phyloP scores from a whole-genome alignment of 176 grass and related monocot species.

The Aegilops tauschii region DNA sequence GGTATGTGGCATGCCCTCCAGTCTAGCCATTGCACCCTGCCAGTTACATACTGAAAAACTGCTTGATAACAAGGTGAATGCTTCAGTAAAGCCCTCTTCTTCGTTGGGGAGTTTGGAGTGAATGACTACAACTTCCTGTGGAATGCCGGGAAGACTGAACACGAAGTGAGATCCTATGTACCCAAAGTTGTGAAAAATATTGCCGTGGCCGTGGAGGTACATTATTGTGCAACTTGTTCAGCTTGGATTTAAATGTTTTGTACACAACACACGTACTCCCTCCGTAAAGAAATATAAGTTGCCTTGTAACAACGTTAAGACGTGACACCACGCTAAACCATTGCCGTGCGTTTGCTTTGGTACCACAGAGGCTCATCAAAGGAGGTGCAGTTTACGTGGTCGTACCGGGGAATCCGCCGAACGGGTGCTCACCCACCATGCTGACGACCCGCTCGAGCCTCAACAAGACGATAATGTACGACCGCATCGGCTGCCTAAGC shows the following conservation, averaged over 20 bases:
- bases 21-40: slow-evolving; percentile 12
- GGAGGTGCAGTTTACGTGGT: not conserved
- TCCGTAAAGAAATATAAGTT: no score
- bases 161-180: not conserved
- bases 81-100: not conserved
- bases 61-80: not conserved
- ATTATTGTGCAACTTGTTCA: not conserved
- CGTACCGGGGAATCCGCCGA: slow-evolving; percentile 30
- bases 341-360: not conserved
- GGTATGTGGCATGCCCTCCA: not conserved
- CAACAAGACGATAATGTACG: not conserved
- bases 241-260: no score
- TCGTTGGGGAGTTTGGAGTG: slow-evolving; percentile 21
- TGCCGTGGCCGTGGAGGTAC: slow-evolving; percentile 5
- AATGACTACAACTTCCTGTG: slow-evolving; percentile 3
- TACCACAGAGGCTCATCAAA: slow-evolving; percentile 4
- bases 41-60: not conserved
- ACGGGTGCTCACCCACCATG: not conserved
- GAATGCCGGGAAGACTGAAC: not conserved
- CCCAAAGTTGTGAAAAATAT: not conserved
- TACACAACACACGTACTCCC: not conserved
- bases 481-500: slow-evolving; percentile 4
- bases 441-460: not conserved
- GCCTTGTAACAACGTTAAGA: not conserved
- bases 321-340: not conserved